Conservation (phyloP, 2,329 filamentous ascomycete species). For the Alternaria sp. region DNA sequence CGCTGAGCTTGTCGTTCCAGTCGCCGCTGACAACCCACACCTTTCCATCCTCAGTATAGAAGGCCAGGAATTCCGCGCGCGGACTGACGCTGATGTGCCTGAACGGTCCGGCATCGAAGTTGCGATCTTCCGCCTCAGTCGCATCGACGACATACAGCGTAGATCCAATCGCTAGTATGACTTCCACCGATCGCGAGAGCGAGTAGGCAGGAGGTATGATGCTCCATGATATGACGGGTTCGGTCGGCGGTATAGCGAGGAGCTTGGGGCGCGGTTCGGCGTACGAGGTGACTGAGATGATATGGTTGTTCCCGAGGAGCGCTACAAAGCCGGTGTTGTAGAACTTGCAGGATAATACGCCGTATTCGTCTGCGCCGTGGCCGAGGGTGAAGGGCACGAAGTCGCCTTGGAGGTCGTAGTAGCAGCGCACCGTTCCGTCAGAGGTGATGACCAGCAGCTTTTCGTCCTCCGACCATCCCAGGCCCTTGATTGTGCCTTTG, state of each 20-base stretch:
- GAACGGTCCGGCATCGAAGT: constrained; percentile 91
- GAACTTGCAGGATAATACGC: constrained; percentile 88
- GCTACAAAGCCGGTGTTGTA: constrained; percentile 93
- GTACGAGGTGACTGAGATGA: constrained; percentile 88
- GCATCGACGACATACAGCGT: constrained; percentile 89
- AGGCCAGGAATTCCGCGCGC: constrained; percentile 83
- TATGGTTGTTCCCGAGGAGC: constrained; percentile 82
- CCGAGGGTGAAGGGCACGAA: constrained; percentile 94
- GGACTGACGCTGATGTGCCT: constrained; percentile 89
- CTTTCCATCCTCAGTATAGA: constrained; percentile 83
- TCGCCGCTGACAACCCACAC: constrained; percentile 94
- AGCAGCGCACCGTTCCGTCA: constrained; percentile 90
- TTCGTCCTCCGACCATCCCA: constrained; percentile 98
- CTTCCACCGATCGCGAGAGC: constrained; percentile 90
- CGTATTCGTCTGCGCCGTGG: constrained; percentile 83
- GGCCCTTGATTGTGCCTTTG: constrained; percentile 80
- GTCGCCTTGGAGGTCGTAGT: constrained; percentile 89
- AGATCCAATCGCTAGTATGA: constrained; percentile 80
- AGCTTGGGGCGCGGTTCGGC: constrained; percentile 86
- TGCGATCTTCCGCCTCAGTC: constrained; percentile 87
- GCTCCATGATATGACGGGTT: constrained; percentile 84
- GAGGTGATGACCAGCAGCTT: constrained; percentile 85
- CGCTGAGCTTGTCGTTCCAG: constrained; percentile 89
- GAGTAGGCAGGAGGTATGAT: constrained; percentile 88
- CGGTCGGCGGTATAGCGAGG: constrained; percentile 77